These are phyloP conservation scores for Chlamydomonas sp. DNA, from an alignment of 139 green algal genomes.

Conservation along the genomic window DNA sequence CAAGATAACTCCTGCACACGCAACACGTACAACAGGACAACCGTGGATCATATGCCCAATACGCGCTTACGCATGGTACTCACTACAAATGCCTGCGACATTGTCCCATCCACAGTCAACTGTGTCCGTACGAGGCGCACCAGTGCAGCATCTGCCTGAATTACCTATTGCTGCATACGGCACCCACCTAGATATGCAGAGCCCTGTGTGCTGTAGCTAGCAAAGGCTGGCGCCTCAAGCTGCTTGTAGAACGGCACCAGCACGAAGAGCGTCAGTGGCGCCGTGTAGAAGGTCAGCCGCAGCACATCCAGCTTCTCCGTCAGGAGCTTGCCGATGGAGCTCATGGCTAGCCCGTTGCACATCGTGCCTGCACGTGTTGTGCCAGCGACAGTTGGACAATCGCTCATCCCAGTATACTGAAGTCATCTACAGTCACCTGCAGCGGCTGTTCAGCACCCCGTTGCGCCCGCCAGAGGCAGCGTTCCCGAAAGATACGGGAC, in stretches of 20 bases:
- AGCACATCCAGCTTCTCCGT: constrained; percentile 80
- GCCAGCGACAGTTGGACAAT: too few relatives aligned
- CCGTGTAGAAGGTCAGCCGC: constrained; percentile 84
- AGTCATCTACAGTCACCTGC: too few relatives aligned
- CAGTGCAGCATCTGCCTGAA: too few relatives aligned
- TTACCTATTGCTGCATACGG: neutral
- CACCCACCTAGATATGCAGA: neutral
- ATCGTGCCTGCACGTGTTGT: constrained; percentile 42
- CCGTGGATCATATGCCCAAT: too few relatives aligned
- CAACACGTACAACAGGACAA: too few relatives aligned
- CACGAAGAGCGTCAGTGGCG: constrained; percentile 65
- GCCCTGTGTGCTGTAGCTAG: constrained; percentile 19
- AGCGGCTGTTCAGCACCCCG: neutral
- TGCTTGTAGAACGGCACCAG: constrained; percentile 68
- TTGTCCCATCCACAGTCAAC: too few relatives aligned
- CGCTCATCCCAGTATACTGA: too few relatives aligned
- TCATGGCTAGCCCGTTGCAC: constrained; percentile 63
- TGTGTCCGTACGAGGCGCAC: too few relatives aligned
- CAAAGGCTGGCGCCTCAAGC: constrained; percentile 41
- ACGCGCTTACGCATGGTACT: too few relatives aligned
- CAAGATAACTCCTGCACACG: constrained; percentile 16
- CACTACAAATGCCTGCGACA: too few relatives aligned
- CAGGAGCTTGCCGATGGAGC: constrained; percentile 55
- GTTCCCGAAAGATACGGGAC: too few relatives aligned
- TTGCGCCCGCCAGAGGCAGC: too few relatives aligned